Base-by-base conservation (phyloP, 2,329 filamentous ascomycete genomes). In the Scedosporium minutisporum region DNA sequence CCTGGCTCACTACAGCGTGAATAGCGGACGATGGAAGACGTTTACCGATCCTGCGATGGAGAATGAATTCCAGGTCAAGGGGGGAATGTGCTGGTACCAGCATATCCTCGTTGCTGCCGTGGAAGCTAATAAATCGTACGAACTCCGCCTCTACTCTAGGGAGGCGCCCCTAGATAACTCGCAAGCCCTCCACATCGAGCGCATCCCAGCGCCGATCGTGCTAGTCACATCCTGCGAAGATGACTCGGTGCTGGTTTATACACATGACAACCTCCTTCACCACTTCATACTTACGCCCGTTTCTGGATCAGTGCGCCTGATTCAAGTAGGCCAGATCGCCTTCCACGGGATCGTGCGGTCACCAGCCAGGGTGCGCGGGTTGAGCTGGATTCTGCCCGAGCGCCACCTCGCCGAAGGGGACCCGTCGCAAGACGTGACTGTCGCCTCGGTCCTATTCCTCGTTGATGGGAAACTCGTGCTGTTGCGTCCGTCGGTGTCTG, bases 61-160 rank as follows among this genome's bases (percentile, higher is more conserved):
- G 74, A 92, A 93, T 68, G 91, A 93, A 65, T 99, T 99, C 71
- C 86, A 91, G 25, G 91, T 99, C 14, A 83, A 93, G 65, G 95
- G 95, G 58, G 95, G 95, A 6, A 96, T 99, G 93, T 97, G 93
- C 72, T 99, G 95, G 95, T 93, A 96, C 71, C 92, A 96, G 67
- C 93, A 99, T 74, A 90, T 97, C 38, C 80, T 99, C 18, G 90
- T 97, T 63, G 93, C 92, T 46, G 92, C 93, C 3, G 88, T 97
- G n/a, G 95, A 99, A 74, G 87, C 86, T 62, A 90, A 89, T 67
- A 84, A 87, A 67, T 87, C 87, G 23, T 92, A 92, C 69, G 89
- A 96, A 77, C 77, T 99, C 59, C 89, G 95, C n/a, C 81, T 99
- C 16, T 97, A 93, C 74, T 96, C 93, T 1, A 86, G 96, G 63